Percentiles rank a stretch among this genome's conserved stretches.
Evolutionary conservation across 148 eudicot genomes (phyloP).

Genomic region (Rhododendron griersonianum): DNA sequence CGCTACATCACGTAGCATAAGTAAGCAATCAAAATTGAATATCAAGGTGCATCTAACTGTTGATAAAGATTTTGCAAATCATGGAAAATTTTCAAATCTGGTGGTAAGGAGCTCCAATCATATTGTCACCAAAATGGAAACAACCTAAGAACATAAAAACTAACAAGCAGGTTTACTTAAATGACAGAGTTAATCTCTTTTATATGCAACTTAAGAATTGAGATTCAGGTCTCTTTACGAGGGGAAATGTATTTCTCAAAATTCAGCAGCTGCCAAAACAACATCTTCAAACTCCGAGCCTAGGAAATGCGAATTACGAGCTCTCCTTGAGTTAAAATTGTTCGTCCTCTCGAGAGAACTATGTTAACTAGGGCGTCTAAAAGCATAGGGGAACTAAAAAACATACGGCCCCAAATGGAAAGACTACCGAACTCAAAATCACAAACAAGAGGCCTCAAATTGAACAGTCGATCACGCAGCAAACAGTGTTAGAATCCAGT

Average conservation of each 20-base stretch:
- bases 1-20: neutral
- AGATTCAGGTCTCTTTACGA: neutral
- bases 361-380: neutral
- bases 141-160: neutral
- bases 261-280: neutral
- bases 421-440: constrained; percentile 5
- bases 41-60: neutral
- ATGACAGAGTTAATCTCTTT: neutral
- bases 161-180: neutral
- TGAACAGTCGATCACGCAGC: constrained; percentile 8
- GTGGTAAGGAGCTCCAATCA: neutral
- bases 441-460: constrained; percentile 7
- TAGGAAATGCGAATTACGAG: neutral
- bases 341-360: neutral
- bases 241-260: neutral
- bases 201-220: neutral
- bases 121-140: neutral
- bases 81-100: neutral
- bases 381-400: neutral
- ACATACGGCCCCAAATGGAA: neutral
- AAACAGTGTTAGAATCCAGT: neutral
- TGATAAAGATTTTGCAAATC: neutral
- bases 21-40: neutral
- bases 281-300: neutral
- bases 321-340: neutral